Conservation (phyloP, 208 protist genomes). For the Leishmania gerbilli region DNA sequence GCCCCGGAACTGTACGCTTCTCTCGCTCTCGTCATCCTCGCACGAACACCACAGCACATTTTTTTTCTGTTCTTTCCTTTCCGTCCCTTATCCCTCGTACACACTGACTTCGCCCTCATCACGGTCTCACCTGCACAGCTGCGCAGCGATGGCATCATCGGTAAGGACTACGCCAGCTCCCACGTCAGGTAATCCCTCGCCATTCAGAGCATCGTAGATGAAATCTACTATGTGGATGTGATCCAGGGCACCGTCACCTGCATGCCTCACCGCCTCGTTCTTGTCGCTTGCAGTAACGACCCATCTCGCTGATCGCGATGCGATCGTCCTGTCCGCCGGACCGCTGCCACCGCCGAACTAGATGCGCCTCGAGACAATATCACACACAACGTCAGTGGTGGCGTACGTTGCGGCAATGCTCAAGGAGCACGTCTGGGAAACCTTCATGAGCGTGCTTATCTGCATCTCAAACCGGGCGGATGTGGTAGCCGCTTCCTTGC, state of each 20-base stretch:
- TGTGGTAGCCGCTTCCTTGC: conserved; percentile 43
- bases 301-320: conserved; percentile 39
- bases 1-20: no score
- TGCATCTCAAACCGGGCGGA: conserved; percentile 54
- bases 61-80: not conserved
- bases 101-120: not conserved
- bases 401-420: conserved; percentile 34
- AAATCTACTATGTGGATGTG: conserved; percentile 44
- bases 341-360: conserved; percentile 35
- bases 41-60: not conserved
- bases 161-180: conserved; percentile 45
- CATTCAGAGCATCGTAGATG: conserved; percentile 41
- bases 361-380: conserved; percentile 40
- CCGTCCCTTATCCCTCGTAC: not conserved
- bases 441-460: conserved; percentile 42
- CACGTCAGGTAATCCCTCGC: conserved; percentile 50
- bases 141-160: conserved; percentile 45
- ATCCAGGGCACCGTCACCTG: conserved; percentile 40
- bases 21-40: not conserved
- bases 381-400: conserved; percentile 42
- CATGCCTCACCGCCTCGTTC: conserved; percentile 40
- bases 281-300: conserved; percentile 23
- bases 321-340: conserved; percentile 43
- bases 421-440: conserved; percentile 31
- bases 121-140: conserved; percentile 22